Percentiles rank a stretch among this genome's conserved stretches.
Conservation (phyloP, 345 rosid genomes). For the Hypericum androsaemum region DNA sequence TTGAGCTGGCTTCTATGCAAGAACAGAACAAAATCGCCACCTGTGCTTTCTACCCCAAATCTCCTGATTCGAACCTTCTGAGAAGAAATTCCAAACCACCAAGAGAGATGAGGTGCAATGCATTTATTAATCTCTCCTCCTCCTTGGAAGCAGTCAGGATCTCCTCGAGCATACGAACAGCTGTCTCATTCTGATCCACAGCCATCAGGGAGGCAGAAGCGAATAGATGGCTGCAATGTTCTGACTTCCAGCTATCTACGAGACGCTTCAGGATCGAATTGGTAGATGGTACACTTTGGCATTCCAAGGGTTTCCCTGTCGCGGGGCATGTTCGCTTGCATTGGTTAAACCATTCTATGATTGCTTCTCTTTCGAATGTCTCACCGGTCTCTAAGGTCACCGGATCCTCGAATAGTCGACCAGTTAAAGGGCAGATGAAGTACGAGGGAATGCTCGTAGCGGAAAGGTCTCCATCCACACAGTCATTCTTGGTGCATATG, state of each 20-base stretch:
- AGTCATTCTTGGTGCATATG: slow-evolving; percentile 11
- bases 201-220: too few relatives aligned
- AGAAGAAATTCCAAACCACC: slow-evolving; percentile 44
- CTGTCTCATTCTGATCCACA: slow-evolving; percentile 20
- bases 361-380: slow-evolving; percentile 46
- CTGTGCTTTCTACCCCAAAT: slow-evolving; percentile 25
- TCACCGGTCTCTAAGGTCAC: slow-evolving; percentile 62
- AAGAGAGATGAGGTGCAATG: slow-evolving; percentile 33
- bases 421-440: slow-evolving; percentile 47
- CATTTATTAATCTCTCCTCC: slow-evolving; percentile 29
- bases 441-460: slow-evolving; percentile 34
- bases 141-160: slow-evolving; percentile 29
- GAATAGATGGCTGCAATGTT: slow-evolving; percentile 23
- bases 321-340: slow-evolving; percentile 53
- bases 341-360: slow-evolving; percentile 43
- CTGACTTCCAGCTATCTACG: slow-evolving; percentile 37
- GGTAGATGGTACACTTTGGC: slow-evolving; percentile 30
- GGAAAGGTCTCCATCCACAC: too few relatives aligned
- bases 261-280: slow-evolving; percentile 44
- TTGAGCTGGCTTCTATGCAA: slow-evolving; percentile 44
- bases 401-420: slow-evolving; percentile 45
- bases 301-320: slow-evolving; percentile 38
- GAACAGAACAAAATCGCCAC: slow-evolving; percentile 29
- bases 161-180: slow-evolving; percentile 30
- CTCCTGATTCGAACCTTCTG: slow-evolving; percentile 27